Evolutionary conservation across 768 basidiomycete genomes (phyloP).

Genomic region (Kondoa malvinella): DNA sequence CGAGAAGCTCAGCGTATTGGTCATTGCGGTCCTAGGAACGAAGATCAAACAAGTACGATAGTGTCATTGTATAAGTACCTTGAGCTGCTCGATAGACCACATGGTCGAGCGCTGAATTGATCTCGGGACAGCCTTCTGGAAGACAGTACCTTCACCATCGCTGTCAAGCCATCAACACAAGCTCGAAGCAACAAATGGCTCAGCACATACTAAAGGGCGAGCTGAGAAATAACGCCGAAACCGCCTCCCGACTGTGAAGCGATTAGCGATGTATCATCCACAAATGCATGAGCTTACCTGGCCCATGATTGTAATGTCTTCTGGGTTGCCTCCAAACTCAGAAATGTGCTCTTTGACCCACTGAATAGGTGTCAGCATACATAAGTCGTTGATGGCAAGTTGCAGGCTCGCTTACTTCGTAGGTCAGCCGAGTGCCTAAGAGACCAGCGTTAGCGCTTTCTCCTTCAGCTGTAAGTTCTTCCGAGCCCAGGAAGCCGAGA

Average conservation of each 20-base stretch:
- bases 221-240: neutral
- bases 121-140: neutral
- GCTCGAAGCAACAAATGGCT: neutral
- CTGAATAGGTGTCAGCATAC: neutral
- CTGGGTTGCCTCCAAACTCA: neutral
- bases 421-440: neutral
- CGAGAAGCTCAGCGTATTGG: neutral
- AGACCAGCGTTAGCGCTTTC: constrained; percentile 3
- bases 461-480: neutral
- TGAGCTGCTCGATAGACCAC: neutral
- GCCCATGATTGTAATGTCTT: neutral
- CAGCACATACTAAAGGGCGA: neutral
- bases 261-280: neutral
- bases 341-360: neutral
- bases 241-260: neutral
- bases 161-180: neutral
- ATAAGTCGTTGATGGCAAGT: neutral
- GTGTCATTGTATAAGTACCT: neutral
- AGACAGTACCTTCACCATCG: neutral
- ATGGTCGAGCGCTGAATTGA: neutral
- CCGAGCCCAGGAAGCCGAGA: neutral
- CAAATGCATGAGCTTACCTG: neutral
- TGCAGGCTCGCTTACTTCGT: neutral
- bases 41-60: too few relatives aligned
- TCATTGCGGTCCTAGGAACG: neutral